Base-by-base conservation (phyloP, 257 asterid species). In the Parsonsia alboflavescens region DNA sequence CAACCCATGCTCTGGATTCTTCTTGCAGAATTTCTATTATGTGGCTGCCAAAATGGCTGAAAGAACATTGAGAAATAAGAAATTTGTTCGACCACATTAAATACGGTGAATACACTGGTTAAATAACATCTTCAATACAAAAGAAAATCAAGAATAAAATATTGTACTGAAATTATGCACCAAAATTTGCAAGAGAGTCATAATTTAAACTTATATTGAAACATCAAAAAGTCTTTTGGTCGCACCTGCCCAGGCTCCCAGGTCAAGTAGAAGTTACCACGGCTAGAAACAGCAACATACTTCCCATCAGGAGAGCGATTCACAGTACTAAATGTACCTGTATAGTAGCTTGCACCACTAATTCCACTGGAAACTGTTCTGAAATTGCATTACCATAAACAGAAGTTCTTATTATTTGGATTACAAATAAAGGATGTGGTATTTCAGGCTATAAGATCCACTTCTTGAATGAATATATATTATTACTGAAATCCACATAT, bases 171-270 rank as follows among this genome's bases (percentile, higher is more conserved):
- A 36, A 10, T 36, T 39, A 46, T 12, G 44, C 69, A 57, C 74
- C 46, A 64, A 48, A 48, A 15, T 21, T 26, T 10, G 36, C n/a
- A 24, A 30, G 26, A 39, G 7, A 7, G 41, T 30, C 53, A 21
- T 19, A 53, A 30, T 22, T 52, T 46, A 17, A 76, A 49, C 36
- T 58, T 22, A n/a, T 16, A 50, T 49, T 19, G 10, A 13, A 19
- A 69, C 44, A 5, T 69, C 6, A 75, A 41, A 7, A 75, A 19
- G 78, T 62, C 56, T 5, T 72, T 49, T 44, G 76, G 86, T 79
- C 78, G 77, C 77, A 95, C 98, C 99, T 95, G 99, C 77, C 99
- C 98, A 44, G 98, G 99, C 80, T 95, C 93, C 99, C 99, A 95
- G 70, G 99, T 95, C 89, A 95, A 80, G 75, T 84, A 95, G 88